Evolutionary conservation across 371 early-diverging fungal genomes (phyloP).

Genomic region (Mortierella polycephala): DNA sequence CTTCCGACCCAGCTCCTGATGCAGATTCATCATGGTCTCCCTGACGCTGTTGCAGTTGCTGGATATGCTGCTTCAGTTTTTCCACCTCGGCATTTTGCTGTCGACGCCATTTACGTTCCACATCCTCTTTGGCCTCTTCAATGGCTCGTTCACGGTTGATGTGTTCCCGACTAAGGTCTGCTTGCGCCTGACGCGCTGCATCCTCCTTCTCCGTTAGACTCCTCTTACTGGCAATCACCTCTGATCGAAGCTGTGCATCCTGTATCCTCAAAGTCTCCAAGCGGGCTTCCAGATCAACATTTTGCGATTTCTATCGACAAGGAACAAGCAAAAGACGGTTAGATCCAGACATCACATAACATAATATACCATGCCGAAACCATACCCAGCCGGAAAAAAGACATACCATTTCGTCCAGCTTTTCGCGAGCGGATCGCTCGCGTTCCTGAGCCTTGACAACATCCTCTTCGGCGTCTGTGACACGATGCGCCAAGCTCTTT

Average conservation of each 20-base stretch:
- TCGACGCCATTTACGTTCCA: conserved; percentile 56
- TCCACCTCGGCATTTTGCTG: conserved; percentile 58
- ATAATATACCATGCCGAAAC: background rate
- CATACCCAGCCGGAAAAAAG: background rate
- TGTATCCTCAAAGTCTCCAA: conserved; percentile 34
- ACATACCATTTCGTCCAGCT: conserved; percentile 38
- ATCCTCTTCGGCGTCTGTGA: conserved; percentile 41
- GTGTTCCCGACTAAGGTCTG: conserved; percentile 41
- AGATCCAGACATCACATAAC: background rate
- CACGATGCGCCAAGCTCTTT: conserved; percentile 42
- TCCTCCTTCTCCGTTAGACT: conserved; percentile 33
- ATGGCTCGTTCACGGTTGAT: conserved; percentile 52
- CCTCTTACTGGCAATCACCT: conserved; percentile 25
- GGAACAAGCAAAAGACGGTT: background rate
- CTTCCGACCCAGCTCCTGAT: background rate
- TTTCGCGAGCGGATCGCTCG: conserved; percentile 26
- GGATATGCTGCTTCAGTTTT: conserved; percentile 35
- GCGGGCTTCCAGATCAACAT: conserved; percentile 22
- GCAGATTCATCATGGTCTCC: conserved; percentile 2
- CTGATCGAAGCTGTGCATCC: conserved; percentile 47
- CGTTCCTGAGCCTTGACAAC: conserved; percentile 34
- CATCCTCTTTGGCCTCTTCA: conserved; percentile 52
- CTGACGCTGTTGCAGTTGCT: conserved; percentile 34
- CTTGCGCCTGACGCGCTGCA: conserved; percentile 28
- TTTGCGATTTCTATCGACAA: conserved; percentile 34